These are phyloP conservation scores for Hypoxylon lienhwacheense DNA, from an alignment of 495 filamentous ascomycete species.

Conservation along the genomic window DNA sequence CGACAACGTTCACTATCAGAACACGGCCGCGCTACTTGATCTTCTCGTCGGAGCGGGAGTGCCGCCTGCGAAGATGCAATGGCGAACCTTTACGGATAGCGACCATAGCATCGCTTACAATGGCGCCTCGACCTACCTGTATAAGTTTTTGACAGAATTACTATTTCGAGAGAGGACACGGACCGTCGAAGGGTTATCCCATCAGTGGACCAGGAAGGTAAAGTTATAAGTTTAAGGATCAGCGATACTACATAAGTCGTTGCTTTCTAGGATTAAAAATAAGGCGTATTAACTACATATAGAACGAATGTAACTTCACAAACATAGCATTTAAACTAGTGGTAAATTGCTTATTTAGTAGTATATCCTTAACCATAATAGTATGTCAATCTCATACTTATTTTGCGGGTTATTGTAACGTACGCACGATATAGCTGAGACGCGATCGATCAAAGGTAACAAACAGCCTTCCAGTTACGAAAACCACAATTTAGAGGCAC, in stretches of 20 bases:
- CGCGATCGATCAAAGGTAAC: too few relatives aligned
- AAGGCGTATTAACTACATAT: too few relatives aligned
- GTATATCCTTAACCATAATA: too few relatives aligned
- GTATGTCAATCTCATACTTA: too few relatives aligned
- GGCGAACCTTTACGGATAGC: conserved; percentile 56
- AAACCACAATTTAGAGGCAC: too few relatives aligned
- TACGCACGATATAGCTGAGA: too few relatives aligned
- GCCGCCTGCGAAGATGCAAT: conserved; percentile 54
- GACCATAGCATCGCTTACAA: conserved; percentile 57
- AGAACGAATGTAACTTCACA: too few relatives aligned
- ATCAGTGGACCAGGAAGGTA: conserved; percentile 49
- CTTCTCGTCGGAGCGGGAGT: conserved; percentile 52
- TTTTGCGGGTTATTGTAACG: too few relatives aligned
- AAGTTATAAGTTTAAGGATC: conserved; percentile 2
- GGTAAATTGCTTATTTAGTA: too few relatives aligned
- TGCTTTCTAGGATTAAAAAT: neutral
- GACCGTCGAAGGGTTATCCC: conserved; percentile 31
- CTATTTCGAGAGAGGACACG: conserved; percentile 54
- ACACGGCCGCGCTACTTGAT: conserved; percentile 56
- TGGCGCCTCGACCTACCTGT: conserved; percentile 48
- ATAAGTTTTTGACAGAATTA: conserved; percentile 54
- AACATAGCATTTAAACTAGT: too few relatives aligned
- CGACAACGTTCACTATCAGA: conserved; percentile 65
- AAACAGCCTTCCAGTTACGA: too few relatives aligned
- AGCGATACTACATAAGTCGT: neutral